These are phyloP conservation scores for Butyriboletus appendiculatus DNA, from an alignment of 1,284 basidiomycete genomes.

Conservation along the genomic window DNA sequence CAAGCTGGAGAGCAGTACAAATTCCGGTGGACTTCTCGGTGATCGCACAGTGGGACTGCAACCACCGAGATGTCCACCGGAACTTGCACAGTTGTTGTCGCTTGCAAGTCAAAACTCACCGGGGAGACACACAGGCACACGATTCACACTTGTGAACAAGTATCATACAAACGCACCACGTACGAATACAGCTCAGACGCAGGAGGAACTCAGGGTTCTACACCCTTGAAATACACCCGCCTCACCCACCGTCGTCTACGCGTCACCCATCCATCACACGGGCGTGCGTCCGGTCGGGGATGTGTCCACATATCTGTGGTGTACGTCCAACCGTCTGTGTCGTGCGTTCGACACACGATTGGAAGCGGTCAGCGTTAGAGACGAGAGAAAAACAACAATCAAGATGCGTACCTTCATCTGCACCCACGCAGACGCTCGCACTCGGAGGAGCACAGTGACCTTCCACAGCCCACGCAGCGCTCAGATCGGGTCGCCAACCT, in stretches of 20 bases:
- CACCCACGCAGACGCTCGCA: conserved; percentile 16
- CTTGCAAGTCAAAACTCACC: too few species aligned
- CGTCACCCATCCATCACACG: conserved; percentile 52
- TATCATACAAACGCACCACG: not conserved
- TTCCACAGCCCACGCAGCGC: conserved; percentile 49
- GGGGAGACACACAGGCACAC: too few species aligned
- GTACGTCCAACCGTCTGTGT: not conserved
- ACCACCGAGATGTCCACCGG: too few species aligned
- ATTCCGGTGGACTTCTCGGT: too few species aligned
- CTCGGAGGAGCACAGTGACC: not conserved
- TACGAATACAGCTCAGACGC: not conserved
- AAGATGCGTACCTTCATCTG: conserved; percentile 15
- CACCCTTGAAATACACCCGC: conserved; percentile 53
- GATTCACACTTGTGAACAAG: not conserved
- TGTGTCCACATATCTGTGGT: conserved; percentile 31
- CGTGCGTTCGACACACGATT: not conserved
- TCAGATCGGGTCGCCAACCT: conserved; percentile 69
- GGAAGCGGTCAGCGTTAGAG: not conserved
- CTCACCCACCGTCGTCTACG: conserved; percentile 64
- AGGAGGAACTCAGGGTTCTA: not conserved
- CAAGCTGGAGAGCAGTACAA: too few species aligned
- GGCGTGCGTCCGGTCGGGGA: conserved; percentile 32
- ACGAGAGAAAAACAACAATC: not conserved
- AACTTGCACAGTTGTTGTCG: too few species aligned
- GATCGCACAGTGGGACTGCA: too few species aligned